phyloP scores from a whole-genome alignment of 768 basidiomycete species.

The Chalciporus piperatus region DNA sequence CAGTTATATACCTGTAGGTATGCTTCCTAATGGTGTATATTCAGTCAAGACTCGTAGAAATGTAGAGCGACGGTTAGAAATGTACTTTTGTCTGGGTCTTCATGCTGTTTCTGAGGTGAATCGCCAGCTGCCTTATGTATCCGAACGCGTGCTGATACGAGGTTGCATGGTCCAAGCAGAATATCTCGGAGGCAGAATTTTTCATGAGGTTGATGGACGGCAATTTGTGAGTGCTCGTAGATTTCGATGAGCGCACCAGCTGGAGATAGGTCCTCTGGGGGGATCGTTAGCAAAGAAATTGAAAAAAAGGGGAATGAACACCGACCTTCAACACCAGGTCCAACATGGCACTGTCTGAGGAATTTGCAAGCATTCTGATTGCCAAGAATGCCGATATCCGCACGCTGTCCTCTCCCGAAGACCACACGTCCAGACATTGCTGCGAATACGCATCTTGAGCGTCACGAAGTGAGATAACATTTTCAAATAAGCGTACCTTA shows the following conservation, averaged over 20 bases:
- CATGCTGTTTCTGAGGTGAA: constrained; percentile 89
- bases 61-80: constrained; percentile 1
- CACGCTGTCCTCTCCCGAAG: constrained; percentile 71
- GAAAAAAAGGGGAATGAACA: not conserved
- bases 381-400: constrained; percentile 86
- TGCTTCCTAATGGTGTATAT: constrained; percentile 57
- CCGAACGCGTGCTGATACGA: constrained; percentile 95
- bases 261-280: constrained; percentile 82
- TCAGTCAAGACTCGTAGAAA: constrained; percentile 7
- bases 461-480: not conserved
- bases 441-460: constrained; percentile 26
- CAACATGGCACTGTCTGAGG: constrained; percentile 74
- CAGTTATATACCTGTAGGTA: constrained; percentile 97
- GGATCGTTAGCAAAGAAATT: not conserved
- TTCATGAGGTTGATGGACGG: constrained; percentile 97
- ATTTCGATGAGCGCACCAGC: constrained; percentile 79
- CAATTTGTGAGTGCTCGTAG: constrained; percentile 81
- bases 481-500: constrained; percentile 54
- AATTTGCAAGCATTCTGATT: constrained; percentile 73
- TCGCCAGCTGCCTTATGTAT: constrained; percentile 92
- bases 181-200: constrained; percentile 92
- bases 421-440: constrained; percentile 87
- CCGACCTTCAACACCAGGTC: constrained; percentile 84
- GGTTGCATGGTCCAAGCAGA: constrained; percentile 66
- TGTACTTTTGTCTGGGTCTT: constrained; percentile 80